Evolutionary conservation across 2,329 filamentous ascomycete species (phyloP).

Genomic region (Aureobasidium leucospermi): DNA sequence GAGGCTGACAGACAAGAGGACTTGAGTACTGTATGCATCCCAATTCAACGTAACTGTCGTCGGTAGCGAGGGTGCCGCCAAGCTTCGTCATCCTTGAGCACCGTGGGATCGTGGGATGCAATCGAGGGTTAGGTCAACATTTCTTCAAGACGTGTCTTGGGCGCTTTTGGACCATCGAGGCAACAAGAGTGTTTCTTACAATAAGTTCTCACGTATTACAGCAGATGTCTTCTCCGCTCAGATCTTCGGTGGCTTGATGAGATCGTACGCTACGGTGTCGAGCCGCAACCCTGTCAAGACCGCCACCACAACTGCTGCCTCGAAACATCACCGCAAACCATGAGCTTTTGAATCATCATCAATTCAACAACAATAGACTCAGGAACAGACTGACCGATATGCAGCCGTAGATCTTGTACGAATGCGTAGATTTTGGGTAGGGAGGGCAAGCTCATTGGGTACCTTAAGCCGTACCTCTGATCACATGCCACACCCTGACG

Average conservation of each 20-base stretch:
- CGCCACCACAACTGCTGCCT: not conserved
- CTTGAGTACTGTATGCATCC: not conserved
- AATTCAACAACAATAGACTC: not conserved
- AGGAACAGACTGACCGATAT: not conserved
- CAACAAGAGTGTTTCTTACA: not conserved
- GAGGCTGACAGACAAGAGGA: not conserved
- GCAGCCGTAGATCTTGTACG: not conserved
- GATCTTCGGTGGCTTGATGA: constrained; percentile 4
- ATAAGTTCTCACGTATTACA: not conserved
- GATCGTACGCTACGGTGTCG: not conserved
- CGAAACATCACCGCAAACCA: not conserved
- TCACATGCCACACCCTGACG: constrained; percentile 8
- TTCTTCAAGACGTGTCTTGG: not conserved
- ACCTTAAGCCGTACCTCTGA: not conserved
- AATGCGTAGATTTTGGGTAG: not conserved
- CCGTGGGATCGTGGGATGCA: not conserved
- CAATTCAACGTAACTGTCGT: not conserved
- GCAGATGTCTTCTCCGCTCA: not conserved
- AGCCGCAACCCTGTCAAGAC: not conserved
- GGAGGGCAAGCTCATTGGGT: constrained; percentile 7
- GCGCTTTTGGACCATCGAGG: not conserved
- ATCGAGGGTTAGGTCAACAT: not conserved
- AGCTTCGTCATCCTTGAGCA: constrained; percentile 9
- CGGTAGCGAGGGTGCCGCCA: not conserved
- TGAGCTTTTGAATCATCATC: not conserved